Evolutionary conservation across 148 eudicot genomes (phyloP).

Genomic region (Nepenthes mirabilis): DNA sequence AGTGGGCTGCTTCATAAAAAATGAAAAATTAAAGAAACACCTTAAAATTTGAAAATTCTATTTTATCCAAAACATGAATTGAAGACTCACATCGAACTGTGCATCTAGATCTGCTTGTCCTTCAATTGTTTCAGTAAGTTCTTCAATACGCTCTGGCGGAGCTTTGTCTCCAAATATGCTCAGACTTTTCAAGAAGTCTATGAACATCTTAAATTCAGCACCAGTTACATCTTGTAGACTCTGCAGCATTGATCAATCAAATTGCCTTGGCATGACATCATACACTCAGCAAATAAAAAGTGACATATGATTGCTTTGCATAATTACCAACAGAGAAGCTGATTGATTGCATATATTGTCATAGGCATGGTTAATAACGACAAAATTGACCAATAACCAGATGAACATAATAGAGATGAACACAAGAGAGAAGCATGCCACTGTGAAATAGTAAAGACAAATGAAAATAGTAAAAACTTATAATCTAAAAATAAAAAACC

Average conservation of each 20-base stretch:
- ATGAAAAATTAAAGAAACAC: neutral
- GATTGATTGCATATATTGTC: too few species aligned
- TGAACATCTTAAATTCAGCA: slow-evolving; percentile 91
- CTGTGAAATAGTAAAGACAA: too few species aligned
- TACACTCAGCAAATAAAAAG: too few species aligned
- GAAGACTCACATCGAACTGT: slow-evolving; percentile 58
- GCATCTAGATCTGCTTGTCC: slow-evolving; percentile 96
- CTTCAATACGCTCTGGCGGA: slow-evolving; percentile 78
- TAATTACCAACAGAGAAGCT: too few species aligned
- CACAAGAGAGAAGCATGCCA: slow-evolving; percentile 2
- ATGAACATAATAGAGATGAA: neutral
- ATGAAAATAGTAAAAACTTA: too few species aligned
- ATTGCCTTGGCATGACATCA: neutral
- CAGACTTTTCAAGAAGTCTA: slow-evolving; percentile 80
- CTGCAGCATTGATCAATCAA: slow-evolving; percentile 33
- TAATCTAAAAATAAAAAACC: slow-evolving; percentile 22
- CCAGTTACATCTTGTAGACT: slow-evolving; percentile 94
- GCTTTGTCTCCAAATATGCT: slow-evolving; percentile 81
- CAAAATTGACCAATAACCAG: neutral
- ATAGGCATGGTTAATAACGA: slow-evolving; percentile 1
- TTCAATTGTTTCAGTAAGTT: slow-evolving; percentile 73
- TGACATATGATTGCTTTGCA: too few species aligned
- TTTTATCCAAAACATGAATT: neutral
- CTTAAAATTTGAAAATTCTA: neutral
- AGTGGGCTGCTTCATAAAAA: too few species aligned